Conservation (phyloP, 352 stramenopile genomes). For the Pythium monospermum region DNA sequence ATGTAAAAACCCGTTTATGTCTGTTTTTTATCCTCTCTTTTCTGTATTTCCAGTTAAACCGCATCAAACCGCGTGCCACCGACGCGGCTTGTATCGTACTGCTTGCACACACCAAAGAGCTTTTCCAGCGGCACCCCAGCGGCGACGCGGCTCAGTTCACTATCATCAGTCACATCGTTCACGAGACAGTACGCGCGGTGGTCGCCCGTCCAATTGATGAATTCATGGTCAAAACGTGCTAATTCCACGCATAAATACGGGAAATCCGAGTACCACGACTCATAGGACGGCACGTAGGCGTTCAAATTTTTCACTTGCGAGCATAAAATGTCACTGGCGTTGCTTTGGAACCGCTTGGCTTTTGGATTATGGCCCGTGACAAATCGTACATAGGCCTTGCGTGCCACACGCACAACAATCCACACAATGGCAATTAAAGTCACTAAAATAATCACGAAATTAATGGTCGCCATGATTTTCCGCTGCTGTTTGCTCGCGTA, state of each 20-base stretch:
- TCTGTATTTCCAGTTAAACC: no score
- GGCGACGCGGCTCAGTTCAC: constrained; percentile 33
- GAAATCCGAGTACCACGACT: constrained; percentile 70
- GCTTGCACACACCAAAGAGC: constrained; percentile 59
- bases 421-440: constrained; percentile 8
- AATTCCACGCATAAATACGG: constrained; percentile 58
- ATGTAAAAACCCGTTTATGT: not conserved
- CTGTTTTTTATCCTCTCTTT: no score
- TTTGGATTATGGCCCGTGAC: constrained; percentile 9
- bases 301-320: constrained; percentile 44
- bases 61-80: no score
- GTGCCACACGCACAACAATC: constrained; percentile 4
- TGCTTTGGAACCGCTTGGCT: constrained; percentile 13
- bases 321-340: constrained; percentile 36
- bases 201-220: constrained; percentile 54
- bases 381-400: constrained; percentile 11
- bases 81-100: constrained; percentile 25
- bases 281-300: constrained; percentile 55
- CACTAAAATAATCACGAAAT: constrained; percentile 25
- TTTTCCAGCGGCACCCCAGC: constrained; percentile 36
- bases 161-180: constrained; percentile 53
- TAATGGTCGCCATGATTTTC: constrained; percentile 35
- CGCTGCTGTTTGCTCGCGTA: constrained; percentile 36
- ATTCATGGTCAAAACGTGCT: constrained; percentile 41
- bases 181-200: constrained; percentile 54